Evolutionary conservation across 768 basidiomycete genomes (phyloP).

Genomic region (Suillus placidus): DNA sequence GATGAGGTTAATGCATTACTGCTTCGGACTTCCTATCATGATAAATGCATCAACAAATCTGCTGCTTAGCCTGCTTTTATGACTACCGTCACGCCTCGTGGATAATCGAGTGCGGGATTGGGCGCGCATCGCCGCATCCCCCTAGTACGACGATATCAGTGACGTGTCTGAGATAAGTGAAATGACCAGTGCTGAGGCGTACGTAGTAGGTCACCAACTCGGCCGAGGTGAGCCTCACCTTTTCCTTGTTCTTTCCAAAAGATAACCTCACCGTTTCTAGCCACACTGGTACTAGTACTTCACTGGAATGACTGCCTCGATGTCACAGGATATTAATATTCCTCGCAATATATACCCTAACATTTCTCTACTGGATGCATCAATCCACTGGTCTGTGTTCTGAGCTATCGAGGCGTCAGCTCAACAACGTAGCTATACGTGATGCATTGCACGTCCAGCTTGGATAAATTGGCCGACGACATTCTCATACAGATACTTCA

Average conservation of each 20-base stretch:
- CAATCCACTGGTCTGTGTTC: neutral
- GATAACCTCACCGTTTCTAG: neutral
- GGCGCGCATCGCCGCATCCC: neutral
- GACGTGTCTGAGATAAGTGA: neutral
- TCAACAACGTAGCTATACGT: neutral
- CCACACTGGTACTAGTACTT: neutral
- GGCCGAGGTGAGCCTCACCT: neutral
- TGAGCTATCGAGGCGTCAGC: neutral
- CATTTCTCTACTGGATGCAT: neutral
- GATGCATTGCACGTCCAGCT: conserved; percentile 3
- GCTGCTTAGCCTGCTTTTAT: too few species aligned
- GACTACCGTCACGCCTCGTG: neutral
- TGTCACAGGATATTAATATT: neutral
- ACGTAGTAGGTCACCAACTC: neutral
- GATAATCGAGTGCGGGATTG: neutral
- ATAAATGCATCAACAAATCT: too few species aligned
- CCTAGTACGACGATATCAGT: neutral
- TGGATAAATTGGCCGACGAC: conserved; percentile 30
- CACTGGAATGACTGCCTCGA: neutral
- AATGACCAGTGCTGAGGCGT: neutral
- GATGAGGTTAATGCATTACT: too few species aligned
- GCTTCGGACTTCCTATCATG: too few species aligned
- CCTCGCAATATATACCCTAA: neutral
- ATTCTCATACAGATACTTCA: conserved; percentile 27
- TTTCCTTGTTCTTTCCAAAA: neutral